phyloP scores from a whole-genome alignment of 2,329 filamentous ascomycete genomes.

The Colletotrichum trifolii region DNA sequence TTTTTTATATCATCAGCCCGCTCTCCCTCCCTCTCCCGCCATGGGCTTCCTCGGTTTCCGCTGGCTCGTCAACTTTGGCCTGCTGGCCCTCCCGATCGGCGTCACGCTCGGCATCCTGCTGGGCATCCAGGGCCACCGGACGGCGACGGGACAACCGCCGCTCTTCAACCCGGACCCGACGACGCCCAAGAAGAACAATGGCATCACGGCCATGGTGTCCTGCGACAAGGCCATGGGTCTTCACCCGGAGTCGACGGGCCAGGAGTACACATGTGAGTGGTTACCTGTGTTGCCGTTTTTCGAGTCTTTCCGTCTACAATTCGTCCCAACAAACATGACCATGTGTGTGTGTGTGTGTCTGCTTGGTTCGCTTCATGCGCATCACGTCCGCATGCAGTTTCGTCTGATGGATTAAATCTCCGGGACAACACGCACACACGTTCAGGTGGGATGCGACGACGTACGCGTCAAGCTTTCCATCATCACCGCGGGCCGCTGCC shows the following conservation, averaged over 20 bases:
- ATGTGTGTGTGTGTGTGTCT: no score
- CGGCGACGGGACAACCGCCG: conserved; percentile 54
- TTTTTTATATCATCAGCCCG: not conserved
- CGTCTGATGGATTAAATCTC: no score
- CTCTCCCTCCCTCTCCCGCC: conserved; percentile 19
- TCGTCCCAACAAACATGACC: no score
- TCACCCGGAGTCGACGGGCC: conserved; percentile 53
- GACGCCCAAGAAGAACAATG: conserved; percentile 44
- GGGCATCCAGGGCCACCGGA: conserved; percentile 57
- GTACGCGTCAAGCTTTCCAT: no score
- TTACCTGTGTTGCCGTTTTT: not conserved
- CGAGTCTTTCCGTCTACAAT: not conserved
- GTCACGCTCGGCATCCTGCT: conserved; percentile 61
- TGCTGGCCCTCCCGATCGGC: conserved; percentile 62
- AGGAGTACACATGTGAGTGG: conserved; percentile 60
- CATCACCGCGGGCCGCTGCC: no score
- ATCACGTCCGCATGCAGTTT: no score
- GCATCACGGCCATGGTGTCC: conserved; percentile 47
- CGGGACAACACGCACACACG: no score
- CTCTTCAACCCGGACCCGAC: conserved; percentile 52
- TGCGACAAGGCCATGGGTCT: conserved; percentile 60
- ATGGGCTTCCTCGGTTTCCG: conserved; percentile 51
- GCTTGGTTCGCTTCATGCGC: no score
- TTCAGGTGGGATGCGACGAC: no score
- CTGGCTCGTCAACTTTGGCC: conserved; percentile 61